Percentiles rank a stretch among this genome's conserved stretches.
Conservation (phyloP, 2,329 filamentous ascomycete genomes). For the Cladosporium phlei region DNA sequence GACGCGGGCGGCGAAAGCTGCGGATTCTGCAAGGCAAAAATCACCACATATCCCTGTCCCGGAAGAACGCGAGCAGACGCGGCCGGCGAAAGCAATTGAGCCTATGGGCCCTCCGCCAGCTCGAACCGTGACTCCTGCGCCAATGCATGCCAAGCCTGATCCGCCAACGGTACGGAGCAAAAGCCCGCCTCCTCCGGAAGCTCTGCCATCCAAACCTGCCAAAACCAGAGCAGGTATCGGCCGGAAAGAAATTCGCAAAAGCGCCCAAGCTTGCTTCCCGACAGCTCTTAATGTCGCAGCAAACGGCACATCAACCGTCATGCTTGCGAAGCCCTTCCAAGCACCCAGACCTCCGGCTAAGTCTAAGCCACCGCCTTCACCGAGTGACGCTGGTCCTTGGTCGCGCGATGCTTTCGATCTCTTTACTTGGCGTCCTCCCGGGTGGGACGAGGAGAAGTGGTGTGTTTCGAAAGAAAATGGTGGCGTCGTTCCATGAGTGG, state of each 20-base stretch:
- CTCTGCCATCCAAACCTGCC: not conserved
- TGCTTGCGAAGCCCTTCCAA: slow-evolving; percentile 28
- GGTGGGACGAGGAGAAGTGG: slow-evolving; percentile 31
- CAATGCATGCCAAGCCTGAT: not conserved
- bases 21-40: not conserved
- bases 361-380: slow-evolving; percentile 14
- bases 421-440: slow-evolving; percentile 55
- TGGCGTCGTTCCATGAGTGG: not conserved
- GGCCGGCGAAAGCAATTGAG: not conserved
- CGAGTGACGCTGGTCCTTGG: slow-evolving; percentile 57
- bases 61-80: not conserved
- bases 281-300: slow-evolving; percentile 20
- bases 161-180: not conserved
- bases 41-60: not conserved
- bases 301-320: slow-evolving; percentile 25
- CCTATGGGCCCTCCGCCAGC: not conserved
- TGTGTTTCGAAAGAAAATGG: slow-evolving; percentile 15
- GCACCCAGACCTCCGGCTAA: slow-evolving; percentile 21
- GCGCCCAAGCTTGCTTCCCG: slow-evolving; percentile 6
- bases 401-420: slow-evolving; percentile 64
- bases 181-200: not conserved
- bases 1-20: not conserved
- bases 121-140: not conserved
- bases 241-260: slow-evolving; percentile 6
- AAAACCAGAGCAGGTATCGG: slow-evolving; percentile 1